Percentiles rank a stretch among this genome's conserved stretches.
These are phyloP conservation scores for Neoarthrinium moseri DNA, from an alignment of 2,329 filamentous ascomycete species.

Conservation along the genomic window DNA sequence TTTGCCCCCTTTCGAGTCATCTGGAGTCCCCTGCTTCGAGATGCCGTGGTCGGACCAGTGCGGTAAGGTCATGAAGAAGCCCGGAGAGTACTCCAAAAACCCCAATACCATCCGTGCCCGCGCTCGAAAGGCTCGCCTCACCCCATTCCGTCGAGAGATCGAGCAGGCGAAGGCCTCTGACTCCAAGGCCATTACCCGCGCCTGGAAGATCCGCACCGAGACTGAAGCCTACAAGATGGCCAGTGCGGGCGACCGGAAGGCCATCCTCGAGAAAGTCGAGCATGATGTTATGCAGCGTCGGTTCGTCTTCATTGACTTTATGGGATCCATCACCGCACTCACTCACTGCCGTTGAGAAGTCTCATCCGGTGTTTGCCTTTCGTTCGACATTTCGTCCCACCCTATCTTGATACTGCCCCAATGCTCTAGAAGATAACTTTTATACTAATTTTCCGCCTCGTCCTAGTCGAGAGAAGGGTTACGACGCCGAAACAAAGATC, in stretches of 20 bases:
- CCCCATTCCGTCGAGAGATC: constrained; percentile 9
- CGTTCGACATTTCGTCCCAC: too few species aligned
- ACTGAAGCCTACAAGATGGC: constrained; percentile 14
- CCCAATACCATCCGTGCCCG: constrained; percentile 21
- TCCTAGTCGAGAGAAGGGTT: constrained; percentile 3
- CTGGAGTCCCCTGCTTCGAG: not conserved
- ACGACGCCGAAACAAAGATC: constrained; percentile 15
- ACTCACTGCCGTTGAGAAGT: not conserved
- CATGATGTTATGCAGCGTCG: constrained; percentile 18
- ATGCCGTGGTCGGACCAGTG: constrained; percentile 1
- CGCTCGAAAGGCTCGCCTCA: constrained; percentile 16
- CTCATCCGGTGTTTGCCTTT: not conserved
- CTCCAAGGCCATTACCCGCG: constrained; percentile 18
- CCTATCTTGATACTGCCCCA: too few species aligned
- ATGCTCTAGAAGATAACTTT: too few species aligned
- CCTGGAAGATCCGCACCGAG: constrained; percentile 12
- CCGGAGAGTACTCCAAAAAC: constrained; percentile 23
- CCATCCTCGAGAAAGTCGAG: constrained; percentile 14
- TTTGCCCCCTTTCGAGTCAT: not conserved
- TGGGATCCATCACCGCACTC: not conserved
- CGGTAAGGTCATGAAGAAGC: constrained; percentile 2
- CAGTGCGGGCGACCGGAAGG: constrained; percentile 1
- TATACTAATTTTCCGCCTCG: not conserved
- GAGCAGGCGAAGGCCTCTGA: constrained; percentile 20
- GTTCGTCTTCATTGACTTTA: not conserved